Percentiles rank a stretch among this genome's conserved stretches.
Conservation (phyloP, 257 asterid genomes). For the Solanum tarapatanum region DNA sequence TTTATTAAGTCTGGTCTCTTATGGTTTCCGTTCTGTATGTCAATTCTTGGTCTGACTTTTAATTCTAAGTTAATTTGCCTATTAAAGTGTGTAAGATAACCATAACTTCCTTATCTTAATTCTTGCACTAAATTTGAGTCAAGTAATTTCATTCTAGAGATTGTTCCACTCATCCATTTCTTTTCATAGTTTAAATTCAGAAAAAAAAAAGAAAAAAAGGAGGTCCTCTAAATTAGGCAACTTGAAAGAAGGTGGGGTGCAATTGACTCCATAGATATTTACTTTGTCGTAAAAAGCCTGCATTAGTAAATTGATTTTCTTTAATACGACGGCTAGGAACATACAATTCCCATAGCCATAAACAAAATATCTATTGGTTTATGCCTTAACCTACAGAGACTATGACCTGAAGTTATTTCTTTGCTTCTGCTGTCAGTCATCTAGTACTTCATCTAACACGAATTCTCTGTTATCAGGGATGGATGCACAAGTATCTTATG, state of each 20-base stretch:
- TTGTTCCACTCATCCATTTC: not conserved
- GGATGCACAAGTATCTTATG: slow-evolving; percentile 96
- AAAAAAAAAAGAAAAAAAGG: not conserved
- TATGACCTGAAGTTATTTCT: not conserved
- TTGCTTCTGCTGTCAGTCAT: not conserved
- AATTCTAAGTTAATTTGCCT: not conserved
- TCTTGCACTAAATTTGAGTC: not conserved
- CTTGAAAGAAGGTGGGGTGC: not conserved
- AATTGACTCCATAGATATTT: not conserved
- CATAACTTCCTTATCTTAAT: not conserved
- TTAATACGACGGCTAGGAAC: not conserved
- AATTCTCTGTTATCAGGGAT: slow-evolving; percentile 40
- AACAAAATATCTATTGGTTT: not conserved
- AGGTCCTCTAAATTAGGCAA: not conserved
- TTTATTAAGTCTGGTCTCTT: not conserved
- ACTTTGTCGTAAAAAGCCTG: not conserved
- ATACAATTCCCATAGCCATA: not conserved
- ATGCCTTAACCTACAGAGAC: not conserved
- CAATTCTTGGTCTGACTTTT: not conserved
- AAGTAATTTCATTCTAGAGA: not conserved
- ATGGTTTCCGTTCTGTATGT: not conserved
- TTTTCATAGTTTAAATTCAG: not conserved
- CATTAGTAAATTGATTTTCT: not conserved
- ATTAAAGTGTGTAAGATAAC: not conserved
- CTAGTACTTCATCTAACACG: not conserved